Conservation (phyloP, 768 basidiomycete genomes). For the Gloeophyllum trabeum region DNA sequence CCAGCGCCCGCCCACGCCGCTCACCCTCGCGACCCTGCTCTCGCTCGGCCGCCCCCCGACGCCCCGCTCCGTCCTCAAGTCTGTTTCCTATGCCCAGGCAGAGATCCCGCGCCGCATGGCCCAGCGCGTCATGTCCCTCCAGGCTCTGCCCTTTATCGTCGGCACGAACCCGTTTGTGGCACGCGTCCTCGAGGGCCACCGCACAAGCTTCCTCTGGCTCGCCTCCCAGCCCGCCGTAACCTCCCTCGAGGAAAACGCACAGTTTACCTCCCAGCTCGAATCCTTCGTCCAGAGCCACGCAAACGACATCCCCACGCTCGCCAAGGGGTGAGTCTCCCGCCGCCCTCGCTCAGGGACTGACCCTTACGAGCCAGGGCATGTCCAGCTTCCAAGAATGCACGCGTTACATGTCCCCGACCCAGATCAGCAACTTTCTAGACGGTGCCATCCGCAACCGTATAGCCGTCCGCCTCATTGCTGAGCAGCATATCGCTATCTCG, state of each 20-base stretch:
- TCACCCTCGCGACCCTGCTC: conserved; percentile 63
- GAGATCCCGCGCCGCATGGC: conserved; percentile 75
- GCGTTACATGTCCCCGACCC: conserved; percentile 72
- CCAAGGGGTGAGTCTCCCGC: conserved; percentile 55
- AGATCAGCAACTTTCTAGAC: conserved; percentile 73
- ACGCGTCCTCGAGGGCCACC: conserved; percentile 54
- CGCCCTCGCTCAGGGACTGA: conserved; percentile 4
- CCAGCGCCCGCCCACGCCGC: conserved; percentile 49
- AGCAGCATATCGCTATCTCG: conserved; percentile 83
- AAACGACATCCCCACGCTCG: conserved; percentile 85
- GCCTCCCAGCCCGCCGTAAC: conserved; percentile 56
- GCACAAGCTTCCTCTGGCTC: conserved; percentile 58
- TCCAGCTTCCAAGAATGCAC: conserved; percentile 77
- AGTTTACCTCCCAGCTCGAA: conserved; percentile 58
- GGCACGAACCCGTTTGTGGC: conserved; percentile 85
- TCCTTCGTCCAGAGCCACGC: conserved; percentile 66
- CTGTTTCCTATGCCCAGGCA: conserved; percentile 61
- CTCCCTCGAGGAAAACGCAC: conserved; percentile 56
- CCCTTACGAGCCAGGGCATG: background rate
- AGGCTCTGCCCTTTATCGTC: conserved; percentile 76
- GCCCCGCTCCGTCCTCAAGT: conserved; percentile 55
- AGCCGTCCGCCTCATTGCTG: conserved; percentile 79
- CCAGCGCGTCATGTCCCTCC: conserved; percentile 61
- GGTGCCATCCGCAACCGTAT: conserved; percentile 80
- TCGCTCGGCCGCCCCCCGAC: conserved; percentile 70